phyloP scores from a whole-genome alignment of 1,284 basidiomycete species.

The Sphaerobolus stellatus region DNA sequence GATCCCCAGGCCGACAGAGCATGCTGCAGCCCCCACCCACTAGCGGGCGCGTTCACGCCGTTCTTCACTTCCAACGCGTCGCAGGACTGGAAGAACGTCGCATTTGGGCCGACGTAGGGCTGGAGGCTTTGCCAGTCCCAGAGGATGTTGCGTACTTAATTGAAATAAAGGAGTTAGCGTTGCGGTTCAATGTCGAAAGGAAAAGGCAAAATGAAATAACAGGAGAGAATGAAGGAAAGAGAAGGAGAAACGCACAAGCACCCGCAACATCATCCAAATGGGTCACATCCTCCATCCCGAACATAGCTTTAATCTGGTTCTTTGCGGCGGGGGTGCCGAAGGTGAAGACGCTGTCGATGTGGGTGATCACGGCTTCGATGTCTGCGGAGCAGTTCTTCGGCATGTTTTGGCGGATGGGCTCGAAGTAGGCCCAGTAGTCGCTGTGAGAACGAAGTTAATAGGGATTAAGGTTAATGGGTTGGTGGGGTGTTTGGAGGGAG shows the following conservation, averaged over 20 bases:
- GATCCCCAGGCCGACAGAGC: slow-evolving; percentile 62
- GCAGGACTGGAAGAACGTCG: slow-evolving; percentile 63
- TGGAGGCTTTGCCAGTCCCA: slow-evolving; percentile 59
- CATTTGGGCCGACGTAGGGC: slow-evolving; percentile 40
- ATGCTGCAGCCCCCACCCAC: slow-evolving; percentile 63
- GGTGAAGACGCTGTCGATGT: slow-evolving; percentile 58
- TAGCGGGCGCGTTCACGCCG: slow-evolving; percentile 50
- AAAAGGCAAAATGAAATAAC: too few species aligned
- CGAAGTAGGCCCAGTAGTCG: slow-evolving; percentile 70
- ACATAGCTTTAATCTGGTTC: slow-evolving; percentile 51
- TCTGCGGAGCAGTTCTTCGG: slow-evolving; percentile 72
- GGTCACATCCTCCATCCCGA: slow-evolving; percentile 54
- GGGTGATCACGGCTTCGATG: slow-evolving; percentile 60
- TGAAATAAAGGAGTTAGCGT: not conserved
- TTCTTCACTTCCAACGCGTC: slow-evolving; percentile 71
- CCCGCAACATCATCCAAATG: slow-evolving; percentile 69
- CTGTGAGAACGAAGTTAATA: too few species aligned
- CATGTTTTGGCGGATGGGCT: slow-evolving; percentile 67
- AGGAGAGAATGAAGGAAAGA: not conserved
- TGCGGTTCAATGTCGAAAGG: too few species aligned
- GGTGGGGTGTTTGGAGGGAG: not conserved
- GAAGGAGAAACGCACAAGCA: slow-evolving; percentile 40
- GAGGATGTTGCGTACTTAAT: slow-evolving; percentile 53
- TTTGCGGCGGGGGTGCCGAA: slow-evolving; percentile 45
- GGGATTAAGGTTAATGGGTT: too few species aligned